A percentile compares a stretch with the other conserved stretches of the same genome.
phyloP scores from a whole-genome alignment of 768 basidiomycete species.

The Omphalotus guepiniiformis region DNA sequence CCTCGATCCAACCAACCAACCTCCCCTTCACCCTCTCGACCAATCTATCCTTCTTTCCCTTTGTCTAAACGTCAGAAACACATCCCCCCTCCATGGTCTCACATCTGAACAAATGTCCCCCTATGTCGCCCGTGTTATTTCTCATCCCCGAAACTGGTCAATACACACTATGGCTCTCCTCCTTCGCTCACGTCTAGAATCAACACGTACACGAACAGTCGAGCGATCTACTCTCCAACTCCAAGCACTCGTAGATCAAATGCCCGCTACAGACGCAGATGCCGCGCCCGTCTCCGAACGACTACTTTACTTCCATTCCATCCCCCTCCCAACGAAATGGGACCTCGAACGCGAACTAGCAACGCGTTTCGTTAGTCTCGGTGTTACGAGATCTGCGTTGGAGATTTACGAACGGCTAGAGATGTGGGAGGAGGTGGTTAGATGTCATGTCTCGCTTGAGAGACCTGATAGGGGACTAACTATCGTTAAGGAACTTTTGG shows the following conservation, averaged over 20 bases:
- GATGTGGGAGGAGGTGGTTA: constrained; percentile 98
- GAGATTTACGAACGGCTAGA: constrained; percentile 93
- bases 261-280: constrained; percentile 79
- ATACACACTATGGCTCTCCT: constrained; percentile 96
- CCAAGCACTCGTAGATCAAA: constrained; percentile 94
- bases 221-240: constrained; percentile 91
- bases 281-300: constrained; percentile 54
- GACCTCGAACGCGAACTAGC: constrained; percentile 92
- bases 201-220: constrained; percentile 84
- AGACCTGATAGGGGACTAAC: constrained; percentile 69
- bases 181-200: constrained; percentile 87
- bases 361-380: constrained; percentile 73
- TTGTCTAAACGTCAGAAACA: constrained; percentile 87
- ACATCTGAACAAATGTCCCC: constrained; percentile 91
- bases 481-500: constrained; percentile 82
- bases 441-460: constrained; percentile 83
- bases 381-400: constrained; percentile 85
- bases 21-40: constrained; percentile 86
- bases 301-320: constrained; percentile 72
- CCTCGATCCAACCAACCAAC: constrained; percentile 80
- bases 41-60: constrained; percentile 90
- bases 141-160: constrained; percentile 92
- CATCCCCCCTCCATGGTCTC: constrained; percentile 84
- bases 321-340: constrained; percentile 88
- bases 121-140: constrained; percentile 85